A percentile compares a stretch with the other conserved stretches of the same genome.
Conservation (phyloP, 768 basidiomycete genomes). For the Serendipita sp. region DNA sequence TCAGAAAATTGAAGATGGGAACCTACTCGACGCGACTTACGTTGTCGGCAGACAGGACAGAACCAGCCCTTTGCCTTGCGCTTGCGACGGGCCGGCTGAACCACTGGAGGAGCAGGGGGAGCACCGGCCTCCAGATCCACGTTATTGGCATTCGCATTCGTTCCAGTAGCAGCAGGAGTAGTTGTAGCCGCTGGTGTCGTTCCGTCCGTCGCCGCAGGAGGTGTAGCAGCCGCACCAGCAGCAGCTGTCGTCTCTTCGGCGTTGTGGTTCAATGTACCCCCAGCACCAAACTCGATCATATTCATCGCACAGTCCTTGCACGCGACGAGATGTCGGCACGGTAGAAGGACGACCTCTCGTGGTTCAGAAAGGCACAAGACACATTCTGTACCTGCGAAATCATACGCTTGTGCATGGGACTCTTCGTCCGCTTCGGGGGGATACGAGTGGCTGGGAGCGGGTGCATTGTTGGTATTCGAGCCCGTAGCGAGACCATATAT, state of each 20-base stretch:
- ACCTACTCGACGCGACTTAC: conserved; percentile 32
- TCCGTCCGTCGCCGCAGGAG: no score
- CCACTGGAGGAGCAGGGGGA: conserved; percentile 13
- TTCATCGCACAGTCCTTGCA: conserved; percentile 92
- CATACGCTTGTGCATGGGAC: conserved; percentile 43
- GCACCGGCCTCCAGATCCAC: conserved; percentile 12
- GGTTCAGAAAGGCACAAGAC: conserved; percentile 79
- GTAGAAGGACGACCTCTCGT: conserved; percentile 81
- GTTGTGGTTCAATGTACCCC: conserved; percentile 61
- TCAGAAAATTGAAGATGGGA: not conserved
- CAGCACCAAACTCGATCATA: conserved; percentile 96
- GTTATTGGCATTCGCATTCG: conserved; percentile 10
- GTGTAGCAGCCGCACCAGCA: conserved; percentile 18
- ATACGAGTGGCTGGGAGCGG: conserved; percentile 31
- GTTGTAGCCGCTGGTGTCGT: conserved; percentile 17
- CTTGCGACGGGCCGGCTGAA: conserved; percentile 40
- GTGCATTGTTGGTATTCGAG: conserved; percentile 16
- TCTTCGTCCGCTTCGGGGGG: conserved; percentile 36
- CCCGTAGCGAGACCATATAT: conserved; percentile 75
- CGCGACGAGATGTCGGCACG: conserved; percentile 86
- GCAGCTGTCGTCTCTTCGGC: conserved; percentile 22
- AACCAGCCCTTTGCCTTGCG: conserved; percentile 95
- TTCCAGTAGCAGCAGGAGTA: not conserved
- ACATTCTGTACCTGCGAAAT: conserved; percentile 44
- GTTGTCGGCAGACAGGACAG: conserved; percentile 92